Conservation (phyloP, 257 asterid genomes). For the Marsdenia floribunda region DNA sequence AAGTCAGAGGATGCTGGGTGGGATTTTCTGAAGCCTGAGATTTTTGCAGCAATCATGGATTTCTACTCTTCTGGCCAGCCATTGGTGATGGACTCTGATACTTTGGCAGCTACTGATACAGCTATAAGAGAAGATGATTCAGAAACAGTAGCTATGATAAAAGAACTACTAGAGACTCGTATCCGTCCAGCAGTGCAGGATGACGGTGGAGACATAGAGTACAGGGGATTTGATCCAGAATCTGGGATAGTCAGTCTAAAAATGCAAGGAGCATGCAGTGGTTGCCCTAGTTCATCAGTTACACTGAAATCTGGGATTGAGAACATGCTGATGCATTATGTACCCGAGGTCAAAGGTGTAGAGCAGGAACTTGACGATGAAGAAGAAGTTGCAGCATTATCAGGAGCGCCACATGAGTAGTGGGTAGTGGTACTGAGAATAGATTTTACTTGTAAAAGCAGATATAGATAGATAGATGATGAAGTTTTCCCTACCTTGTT, state of each 20-base stretch:
- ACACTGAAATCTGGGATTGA: conserved; percentile 95
- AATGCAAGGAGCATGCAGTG: conserved; percentile 99
- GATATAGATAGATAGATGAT: neutral
- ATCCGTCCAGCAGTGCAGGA: conserved; percentile 96
- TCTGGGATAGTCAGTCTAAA: conserved; percentile 75
- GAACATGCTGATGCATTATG: conserved; percentile 97
- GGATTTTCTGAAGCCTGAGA: conserved; percentile 87
- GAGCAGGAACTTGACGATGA: conserved; percentile 79
- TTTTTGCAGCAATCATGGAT: conserved; percentile 91
- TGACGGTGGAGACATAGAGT: conserved; percentile 94
- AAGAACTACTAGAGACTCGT: conserved; percentile 89
- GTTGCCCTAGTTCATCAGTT: conserved; percentile 96
- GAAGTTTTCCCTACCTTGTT: neutral
- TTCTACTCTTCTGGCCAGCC: conserved; percentile 85
- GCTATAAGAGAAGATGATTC: conserved; percentile 86
- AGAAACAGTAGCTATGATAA: conserved; percentile 97
- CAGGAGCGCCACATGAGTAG: conserved; percentile 68
- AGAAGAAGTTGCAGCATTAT: conserved; percentile 48
- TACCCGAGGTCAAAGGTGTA: conserved; percentile 85
- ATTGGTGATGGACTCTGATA: conserved; percentile 52
- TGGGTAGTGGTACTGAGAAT: neutral
- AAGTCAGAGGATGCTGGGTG: conserved; percentile 76
- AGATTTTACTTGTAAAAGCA: neutral
- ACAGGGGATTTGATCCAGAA: conserved; percentile 64
- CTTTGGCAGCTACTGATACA: conserved; percentile 81